These are phyloP conservation scores for Phlegmacium glaucopus DNA, from an alignment of 768 basidiomycete genomes.

Conservation along the genomic window DNA sequence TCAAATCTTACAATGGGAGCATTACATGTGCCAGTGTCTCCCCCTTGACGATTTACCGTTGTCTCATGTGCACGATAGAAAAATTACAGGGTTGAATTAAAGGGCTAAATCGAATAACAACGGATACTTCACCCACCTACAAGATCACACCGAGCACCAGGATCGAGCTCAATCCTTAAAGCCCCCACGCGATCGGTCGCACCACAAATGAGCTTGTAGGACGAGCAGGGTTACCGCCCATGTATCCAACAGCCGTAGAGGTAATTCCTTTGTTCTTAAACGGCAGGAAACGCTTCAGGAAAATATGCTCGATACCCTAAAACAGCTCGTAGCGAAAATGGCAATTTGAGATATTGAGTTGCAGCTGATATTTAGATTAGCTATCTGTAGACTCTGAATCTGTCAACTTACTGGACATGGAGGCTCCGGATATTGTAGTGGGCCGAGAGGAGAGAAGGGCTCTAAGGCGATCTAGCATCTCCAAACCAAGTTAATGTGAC, in stretches of 20 bases:
- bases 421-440: slow-evolving; percentile 33
- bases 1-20: neutral
- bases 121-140: slow-evolving; percentile 59
- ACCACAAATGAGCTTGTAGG: slow-evolving; percentile 76
- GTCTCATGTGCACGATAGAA: slow-evolving; percentile 96
- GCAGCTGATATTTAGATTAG: slow-evolving; percentile 9
- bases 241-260: slow-evolving; percentile 76
- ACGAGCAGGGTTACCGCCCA: slow-evolving; percentile 59
- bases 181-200: slow-evolving; percentile 88
- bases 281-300: slow-evolving; percentile 74
- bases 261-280: slow-evolving; percentile 70
- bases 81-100: slow-evolving; percentile 26
- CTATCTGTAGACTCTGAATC: slow-evolving; percentile 1
- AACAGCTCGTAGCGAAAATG: slow-evolving; percentile 63
- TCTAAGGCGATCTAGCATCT: slow-evolving; percentile 27
- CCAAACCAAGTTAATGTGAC: neutral
- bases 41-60: slow-evolving; percentile 75
- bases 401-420: slow-evolving; percentile 35
- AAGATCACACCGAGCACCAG: slow-evolving; percentile 71
- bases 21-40: slow-evolving; percentile 71
- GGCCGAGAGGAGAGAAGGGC: slow-evolving; percentile 16
- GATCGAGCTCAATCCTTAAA: slow-evolving; percentile 83
- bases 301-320: slow-evolving; percentile 87
- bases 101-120: neutral
- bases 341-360: slow-evolving; percentile 33